These are phyloP conservation scores for Sungouiozyma intestinalis DNA, from an alignment of 805 yeast species.

Conservation along the genomic window DNA sequence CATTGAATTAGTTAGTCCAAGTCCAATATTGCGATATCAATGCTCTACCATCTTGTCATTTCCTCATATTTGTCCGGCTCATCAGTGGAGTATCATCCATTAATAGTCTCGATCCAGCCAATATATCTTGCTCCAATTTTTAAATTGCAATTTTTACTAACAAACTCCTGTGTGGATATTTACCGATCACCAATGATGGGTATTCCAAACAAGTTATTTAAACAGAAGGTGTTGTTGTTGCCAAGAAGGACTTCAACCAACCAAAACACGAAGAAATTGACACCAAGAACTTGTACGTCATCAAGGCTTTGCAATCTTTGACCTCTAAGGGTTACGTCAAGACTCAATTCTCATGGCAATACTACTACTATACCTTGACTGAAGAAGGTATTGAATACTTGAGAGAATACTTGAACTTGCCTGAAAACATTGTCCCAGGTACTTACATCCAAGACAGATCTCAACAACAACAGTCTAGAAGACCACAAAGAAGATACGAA, in stretches of 20 bases:
- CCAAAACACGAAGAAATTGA: slow-evolving; percentile 97
- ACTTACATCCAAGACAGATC: slow-evolving; percentile 94
- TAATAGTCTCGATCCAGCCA: too few species aligned
- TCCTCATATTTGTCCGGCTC: too few species aligned
- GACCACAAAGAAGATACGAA: slow-evolving; percentile 45
- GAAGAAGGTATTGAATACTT: slow-evolving; percentile 99
- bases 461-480: slow-evolving; percentile 41
- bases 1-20: too few species aligned
- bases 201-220: slow-evolving; percentile 5
- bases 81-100: too few species aligned
- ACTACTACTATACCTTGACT: slow-evolving; percentile 99
- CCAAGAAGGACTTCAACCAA: slow-evolving; percentile 97
- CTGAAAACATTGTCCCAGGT: slow-evolving; percentile 97
- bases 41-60: too few species aligned
- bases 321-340: slow-evolving; percentile 98
- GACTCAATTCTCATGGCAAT: slow-evolving; percentile 99
- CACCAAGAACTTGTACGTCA: slow-evolving; percentile 94
- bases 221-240: slow-evolving; percentile 98
- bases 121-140: too few species aligned
- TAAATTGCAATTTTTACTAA: slow-evolving; percentile 13
- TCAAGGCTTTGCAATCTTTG: slow-evolving; percentile 98
- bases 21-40: too few species aligned
- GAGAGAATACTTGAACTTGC: slow-evolving; percentile 96
- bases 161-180: slow-evolving; percentile 6
- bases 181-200: background rate